Base-by-base conservation (phyloP, 139 green algal species). In the Pleodorina starrii region DNA sequence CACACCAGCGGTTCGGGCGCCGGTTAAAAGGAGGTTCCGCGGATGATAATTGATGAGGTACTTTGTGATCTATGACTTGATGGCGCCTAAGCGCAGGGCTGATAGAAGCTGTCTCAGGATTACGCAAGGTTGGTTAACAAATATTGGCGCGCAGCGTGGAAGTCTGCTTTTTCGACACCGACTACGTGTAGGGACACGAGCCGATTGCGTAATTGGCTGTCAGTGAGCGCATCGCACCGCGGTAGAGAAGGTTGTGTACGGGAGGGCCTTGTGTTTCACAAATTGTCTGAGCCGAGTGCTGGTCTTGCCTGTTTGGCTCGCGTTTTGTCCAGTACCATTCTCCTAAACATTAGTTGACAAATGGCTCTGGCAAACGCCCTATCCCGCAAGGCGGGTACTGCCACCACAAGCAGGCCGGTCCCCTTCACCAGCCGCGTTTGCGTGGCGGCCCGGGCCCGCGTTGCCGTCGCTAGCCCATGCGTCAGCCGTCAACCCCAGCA, bases 321-420 rank as follows among this genome's bases (percentile, higher is more conserved):
- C 32, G 19, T 73, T 23, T 32, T 32, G 27, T 35, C 2, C 63
- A 73, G 21, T 1, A 38, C 68, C 68, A 76, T 76, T 76, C 7
- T 76, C 6, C 68, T 76, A 25, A 76, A 2, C 4, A 66, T 66
- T 76, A 68, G 29, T 76, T 76, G 68, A 80, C 40, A 80, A 63
- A 87, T 87, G 81, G 81, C 81, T 54, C 81, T 87, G 29, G 81
- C 81, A 50, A 87, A 87, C 59, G 17, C 43, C 19, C 81, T 87
- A 5, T 29, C 81, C 59, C 81, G 81, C 81, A 87, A 87, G 60
- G 81, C 81, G 60, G 81, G 81, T 32, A 25, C 23, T 36, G 81
- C 43, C n/a, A 87, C 43, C n/a, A 87, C 60, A 11, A 59, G 23
- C 57, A 75, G 79, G 79, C 79, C 79, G 2, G 79, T 86, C 38